phyloP scores from a whole-genome alignment of 306 rosid species.

The Gastrolobium bilobum region DNA sequence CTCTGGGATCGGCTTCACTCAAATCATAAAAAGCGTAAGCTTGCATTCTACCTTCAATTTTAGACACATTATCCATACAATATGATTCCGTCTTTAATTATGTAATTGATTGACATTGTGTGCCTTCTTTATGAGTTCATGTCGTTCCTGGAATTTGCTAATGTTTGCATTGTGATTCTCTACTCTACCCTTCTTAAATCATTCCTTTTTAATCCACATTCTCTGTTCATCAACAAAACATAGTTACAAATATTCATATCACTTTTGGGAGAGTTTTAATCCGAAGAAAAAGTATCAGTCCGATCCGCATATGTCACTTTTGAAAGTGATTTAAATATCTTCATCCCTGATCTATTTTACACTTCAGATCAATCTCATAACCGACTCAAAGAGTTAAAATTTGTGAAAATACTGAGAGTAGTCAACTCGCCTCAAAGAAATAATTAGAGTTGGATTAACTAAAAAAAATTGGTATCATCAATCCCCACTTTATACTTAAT shows the following conservation, averaged over 20 bases:
- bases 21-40: conserved; percentile 57
- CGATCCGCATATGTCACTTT: too few species aligned
- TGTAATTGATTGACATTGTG: not conserved
- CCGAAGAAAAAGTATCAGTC: too few species aligned
- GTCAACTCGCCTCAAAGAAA: too few species aligned
- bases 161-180: not conserved
- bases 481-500: not conserved
- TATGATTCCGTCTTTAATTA: not conserved
- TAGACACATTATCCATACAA: not conserved
- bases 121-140: not conserved
- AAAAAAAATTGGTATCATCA: not conserved
- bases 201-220: not conserved
- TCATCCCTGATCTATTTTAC: too few species aligned
- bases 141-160: not conserved
- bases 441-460: too few species aligned
- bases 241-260: not conserved
- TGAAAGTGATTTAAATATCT: too few species aligned
- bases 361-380: too few species aligned
- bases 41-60: not conserved
- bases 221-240: not conserved
- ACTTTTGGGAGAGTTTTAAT: too few species aligned
- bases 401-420: too few species aligned
- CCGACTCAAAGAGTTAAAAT: too few species aligned
- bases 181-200: not conserved
- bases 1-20: conserved; percentile 75